Evolutionary conservation across 306 rosid species (phyloP), one percentile per base, ranked within the genome.

Genomic region (Quercus dentata): DNA sequence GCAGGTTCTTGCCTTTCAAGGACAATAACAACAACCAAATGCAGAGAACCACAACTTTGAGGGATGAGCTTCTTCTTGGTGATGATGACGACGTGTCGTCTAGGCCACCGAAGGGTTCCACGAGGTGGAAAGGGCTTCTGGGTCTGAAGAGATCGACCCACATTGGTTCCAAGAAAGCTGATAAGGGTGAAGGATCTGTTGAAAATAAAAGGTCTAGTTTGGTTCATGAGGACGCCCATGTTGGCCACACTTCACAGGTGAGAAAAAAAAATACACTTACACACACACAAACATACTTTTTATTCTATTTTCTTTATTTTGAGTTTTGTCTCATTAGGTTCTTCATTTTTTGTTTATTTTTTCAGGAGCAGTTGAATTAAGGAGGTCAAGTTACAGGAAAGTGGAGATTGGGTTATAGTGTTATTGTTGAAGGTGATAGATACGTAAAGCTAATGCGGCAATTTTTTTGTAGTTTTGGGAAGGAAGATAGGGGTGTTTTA

Each of bases 51-150:
- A 87, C 97, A 28, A 95, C 99, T 77, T 91, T 95, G 54, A 87
- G 94, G 71, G 96, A 95, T 15, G 97, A 95, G 83, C 97, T 95
- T 18, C 95, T 89, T 15, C 77, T 80, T 1, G 82, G 70, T 65
- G 91, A 87, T 49, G 80, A 82, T 2, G 88, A 81, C 14, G 84
- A 80, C 58, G 76, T 88, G 35, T 85, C 92, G 0, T 69, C 25
- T 4, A 88, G 88, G 86, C 97, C 97, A 0, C 91, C 94, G 0
- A 94, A 90, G 80, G 91, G 90, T 25, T 74, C 88, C 20, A 74
- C 90, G 14, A 78, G 92, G 77, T 92, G 99, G 98, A 95, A 92
- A 82, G 93, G 92, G 3, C 84, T 95, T 85, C 73, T 95, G 25
- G 94, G 98, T 17, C 85, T 90, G n/a, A 92, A 85, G 76, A 95